Base-by-base conservation (phyloP, 164 flowering plant species). In the Magnolia kwangsiensis region DNA sequence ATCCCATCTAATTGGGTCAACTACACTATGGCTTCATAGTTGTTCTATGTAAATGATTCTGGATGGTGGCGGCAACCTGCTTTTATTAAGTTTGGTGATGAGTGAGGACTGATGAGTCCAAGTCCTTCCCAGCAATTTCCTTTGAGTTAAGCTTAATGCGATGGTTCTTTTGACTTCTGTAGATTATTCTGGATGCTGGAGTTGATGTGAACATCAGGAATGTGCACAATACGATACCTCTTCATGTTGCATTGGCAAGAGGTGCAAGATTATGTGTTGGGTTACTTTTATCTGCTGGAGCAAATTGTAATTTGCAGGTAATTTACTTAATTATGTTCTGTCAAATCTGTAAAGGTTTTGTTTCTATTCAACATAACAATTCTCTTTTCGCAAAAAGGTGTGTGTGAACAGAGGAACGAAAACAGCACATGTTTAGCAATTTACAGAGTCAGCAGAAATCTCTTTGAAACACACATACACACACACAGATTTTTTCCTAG, bases 181-280 rank as follows among this genome's bases (percentile, higher is more conserved):
- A 94, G 98, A 86, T 93, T 78, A 92, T 94, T 83, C 89, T 96
- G 72, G 92, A 90, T 79, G 94, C 98, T 80, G 98, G 98, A 73
- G 98, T 96, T 78, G 95, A 96, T 82, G 98, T 91, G 64, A 91
- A 96, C 88, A 87, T 93, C 58, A 87, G 95, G 82, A 92, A 90
- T 84, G 83, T 78, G 71, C 97, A 91, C 65, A 93, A 93, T 77
- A 91, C 91, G 20, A 88, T 89, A 80, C 98, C 99, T 77, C 96
- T 96, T 67, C 99, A 96, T 85, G 93, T 94, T 74, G 99, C 99
- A 24, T 84, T 96, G 85, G 94, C 95, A 71, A 89, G 99, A 88
- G 99, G 99, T 74, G 93, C 99, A 75, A 93, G 90, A 63, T 85
- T 86, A 67, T 94, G 99, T 83, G 95, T 96, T 74, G 97, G 90